These are phyloP conservation scores for Phytophthora uliginosa DNA, from an alignment of 352 stramenopile species.

Conservation along the genomic window DNA sequence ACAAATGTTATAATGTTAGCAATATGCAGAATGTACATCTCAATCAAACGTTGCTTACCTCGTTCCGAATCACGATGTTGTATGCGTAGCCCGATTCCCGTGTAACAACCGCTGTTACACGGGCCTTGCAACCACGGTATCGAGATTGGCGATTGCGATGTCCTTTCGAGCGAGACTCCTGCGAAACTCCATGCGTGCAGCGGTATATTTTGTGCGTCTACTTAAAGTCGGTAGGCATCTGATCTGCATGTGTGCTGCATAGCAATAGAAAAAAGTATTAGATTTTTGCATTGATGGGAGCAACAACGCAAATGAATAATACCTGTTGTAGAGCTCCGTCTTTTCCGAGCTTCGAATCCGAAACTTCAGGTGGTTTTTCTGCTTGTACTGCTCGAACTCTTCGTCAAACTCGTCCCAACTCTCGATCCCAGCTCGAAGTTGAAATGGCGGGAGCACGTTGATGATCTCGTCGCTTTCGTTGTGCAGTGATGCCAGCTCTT, in stretches of 20 bases:
- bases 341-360: not conserved
- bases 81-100: conserved; percentile 5
- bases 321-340: not conserved
- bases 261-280: not conserved
- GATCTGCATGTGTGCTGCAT: not conserved
- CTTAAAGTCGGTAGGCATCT: conserved; percentile 8
- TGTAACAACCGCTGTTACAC: not conserved
- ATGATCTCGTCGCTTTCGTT: not conserved
- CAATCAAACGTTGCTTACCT: conserved; percentile 1
- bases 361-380: not conserved
- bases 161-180: conserved; percentile 10
- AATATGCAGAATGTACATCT: not conserved
- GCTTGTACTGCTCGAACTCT: not conserved
- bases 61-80: conserved; percentile 9
- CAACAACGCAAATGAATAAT: not conserved
- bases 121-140: conserved; percentile 11
- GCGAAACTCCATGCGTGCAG: conserved; percentile 20
- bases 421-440: not conserved
- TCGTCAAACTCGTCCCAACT: not conserved
- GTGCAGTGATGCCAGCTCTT: not conserved
- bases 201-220: conserved; percentile 8
- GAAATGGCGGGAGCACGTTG: not conserved
- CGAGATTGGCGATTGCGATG: conserved; percentile 6
- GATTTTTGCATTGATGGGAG: not conserved
- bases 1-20: not conserved